Base-by-base conservation (phyloP, 2,329 filamentous ascomycete genomes). In the Colletotrichum abscissum region DNA sequence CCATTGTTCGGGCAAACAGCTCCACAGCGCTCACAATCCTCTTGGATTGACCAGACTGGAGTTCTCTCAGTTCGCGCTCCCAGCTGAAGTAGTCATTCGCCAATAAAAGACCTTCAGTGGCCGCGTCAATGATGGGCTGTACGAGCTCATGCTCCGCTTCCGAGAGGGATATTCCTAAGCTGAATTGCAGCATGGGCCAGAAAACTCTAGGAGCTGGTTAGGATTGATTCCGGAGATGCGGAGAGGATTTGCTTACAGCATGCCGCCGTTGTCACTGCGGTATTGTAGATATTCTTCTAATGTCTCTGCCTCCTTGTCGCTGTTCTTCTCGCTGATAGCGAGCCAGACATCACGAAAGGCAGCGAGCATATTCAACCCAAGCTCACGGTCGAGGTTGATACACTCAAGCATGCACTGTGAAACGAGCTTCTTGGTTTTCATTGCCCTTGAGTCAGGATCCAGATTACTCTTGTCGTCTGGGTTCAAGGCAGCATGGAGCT, bases 71-170 rank as follows among this genome's bases (percentile, higher is more conserved):
- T 35, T 72, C 69, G 11, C 69, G 57, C 8, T 72, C 69, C 57
- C 64, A 72, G 30, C 64, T 68, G 57, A 57, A 72, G 0, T 72
- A 72, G 38, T 72, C 69, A 46, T 72, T 72, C 4, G 69, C 63
- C 16, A 72, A 5, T 2, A 68, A 65, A 1, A 72, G 69, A 19
- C 65, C 69, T 1, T 65, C 28, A 14, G 68, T 58, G 12, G 68
- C 68, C 2, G 68, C 68, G 3, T 46, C 54, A 3, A 71, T 67
- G 16, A 71, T 19, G 24, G 55, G 68, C 5, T 33, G 68, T 11
- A 67, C 16, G 5, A 11, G 12, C 6, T 2, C 8, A 12, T 60
- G 38, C 19, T 71, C 52, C 4, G 12, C 19, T 1, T 71, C 68
- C 5, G 63, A 67, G 0, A 71, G 38, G 55, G 54, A 56, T 19